Evolutionary conservation across 2,329 filamentous ascomycete genomes (phyloP), one percentile per base, ranked within the genome.

Genomic region (Cladosporium sp.): DNA sequence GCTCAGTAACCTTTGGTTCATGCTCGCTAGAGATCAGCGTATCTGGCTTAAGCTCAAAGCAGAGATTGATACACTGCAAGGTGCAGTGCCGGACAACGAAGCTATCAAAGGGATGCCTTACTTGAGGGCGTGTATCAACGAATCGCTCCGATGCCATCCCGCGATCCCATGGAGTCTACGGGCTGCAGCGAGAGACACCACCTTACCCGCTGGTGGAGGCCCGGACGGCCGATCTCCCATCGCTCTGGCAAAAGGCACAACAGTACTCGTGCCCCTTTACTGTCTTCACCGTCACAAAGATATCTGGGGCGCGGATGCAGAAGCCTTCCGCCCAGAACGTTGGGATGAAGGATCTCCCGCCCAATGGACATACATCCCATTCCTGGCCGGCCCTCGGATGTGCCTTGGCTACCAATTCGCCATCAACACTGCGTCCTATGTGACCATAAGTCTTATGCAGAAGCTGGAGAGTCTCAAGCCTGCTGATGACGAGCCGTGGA

Each of bases 121-220:
- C 42, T 48, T 68, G 6, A 57, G 81, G 65, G 73, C 82, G 60
- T 74, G 85, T 45, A 76, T 91, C 61, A 84, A 86, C 67, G 88
- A 63, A 47, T 53, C 45, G 15, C 27, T 49, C 7, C 38, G 46
- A 9, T 42, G 38, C 29, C 39, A 49, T 8, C 38, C 46, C 7
- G 38, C 38, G 6, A 41, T 49, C 6, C 46, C 46, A 6, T 41
- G 38, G 46, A 35, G 20, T 13, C 29, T 49, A 1, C 46, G 46
- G 2, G 38, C 39, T 18, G 39, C 46, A n/a, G 39, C 29, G 9
- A 18, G 62, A 13, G 70, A 76, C 53, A 74, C 72, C 1, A 69
- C 72, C 4, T 63, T 76, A 1, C 72, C 72, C 2, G 64, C 59
- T 3, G 73, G 72, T 18, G 72, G 72, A 13, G 72, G 73, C 0